These are phyloP conservation scores for Lyophyllum decastes DNA, from an alignment of 768 basidiomycete species.

Conservation along the genomic window DNA sequence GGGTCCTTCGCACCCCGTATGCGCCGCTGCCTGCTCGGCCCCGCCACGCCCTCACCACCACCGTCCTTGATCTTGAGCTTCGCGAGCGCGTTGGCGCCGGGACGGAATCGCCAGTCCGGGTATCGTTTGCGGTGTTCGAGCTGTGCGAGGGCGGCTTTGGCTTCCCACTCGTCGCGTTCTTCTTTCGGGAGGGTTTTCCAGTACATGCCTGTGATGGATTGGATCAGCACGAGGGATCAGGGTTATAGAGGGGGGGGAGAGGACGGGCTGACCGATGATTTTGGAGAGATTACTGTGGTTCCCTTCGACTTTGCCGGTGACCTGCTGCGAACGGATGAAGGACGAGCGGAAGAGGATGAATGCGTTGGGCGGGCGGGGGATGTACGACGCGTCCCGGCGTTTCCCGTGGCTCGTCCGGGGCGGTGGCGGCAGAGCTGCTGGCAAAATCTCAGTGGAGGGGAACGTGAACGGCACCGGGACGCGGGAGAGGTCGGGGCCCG, in stretches of 20 bases:
- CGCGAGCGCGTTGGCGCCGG: slow-evolving; percentile 48
- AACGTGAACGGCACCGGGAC: slow-evolving; percentile 22
- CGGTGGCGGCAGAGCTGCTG: slow-evolving; percentile 13
- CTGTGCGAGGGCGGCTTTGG: slow-evolving; percentile 65
- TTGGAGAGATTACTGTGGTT: slow-evolving; percentile 81
- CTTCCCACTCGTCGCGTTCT: slow-evolving; percentile 78
- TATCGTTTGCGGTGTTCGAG: slow-evolving; percentile 74
- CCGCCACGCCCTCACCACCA: slow-evolving; percentile 3
- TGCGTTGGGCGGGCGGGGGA: slow-evolving; percentile 83
- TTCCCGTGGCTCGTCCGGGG: slow-evolving; percentile 47
- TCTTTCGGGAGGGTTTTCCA: slow-evolving; percentile 72
- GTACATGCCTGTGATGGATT: slow-evolving; percentile 52
- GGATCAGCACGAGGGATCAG: background rate
- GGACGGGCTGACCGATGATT: slow-evolving; percentile 62
- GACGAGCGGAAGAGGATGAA: slow-evolving; percentile 84
- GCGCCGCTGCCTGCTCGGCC: slow-evolving; percentile 12
- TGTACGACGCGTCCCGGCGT: slow-evolving; percentile 71
- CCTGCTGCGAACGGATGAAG: slow-evolving; percentile 73
- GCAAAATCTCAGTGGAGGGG: slow-evolving; percentile 9
- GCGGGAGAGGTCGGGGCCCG: background rate
- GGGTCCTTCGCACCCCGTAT: slow-evolving; percentile 4
- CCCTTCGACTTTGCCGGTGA: slow-evolving; percentile 76
- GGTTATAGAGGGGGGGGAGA: background rate
- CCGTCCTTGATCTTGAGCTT: slow-evolving; percentile 38
- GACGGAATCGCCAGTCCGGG: slow-evolving; percentile 83